A percentile compares a stretch with the other conserved stretches of the same genome.
Conservation (phyloP, 805 yeast species). For the Teunomyces stri region DNA sequence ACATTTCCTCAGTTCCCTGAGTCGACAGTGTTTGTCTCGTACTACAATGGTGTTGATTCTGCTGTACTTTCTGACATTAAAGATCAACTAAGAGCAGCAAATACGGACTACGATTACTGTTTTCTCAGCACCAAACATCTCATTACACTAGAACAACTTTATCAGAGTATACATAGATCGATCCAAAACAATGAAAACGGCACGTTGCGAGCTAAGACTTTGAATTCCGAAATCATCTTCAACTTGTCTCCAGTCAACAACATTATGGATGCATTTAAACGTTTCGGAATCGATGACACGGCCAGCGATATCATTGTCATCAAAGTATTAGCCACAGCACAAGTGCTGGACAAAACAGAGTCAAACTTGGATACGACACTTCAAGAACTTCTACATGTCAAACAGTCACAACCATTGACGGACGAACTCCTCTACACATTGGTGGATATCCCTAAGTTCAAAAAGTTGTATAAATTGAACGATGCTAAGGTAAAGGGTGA, state of each 20-base stretch:
- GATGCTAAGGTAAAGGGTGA: conserved; percentile 21
- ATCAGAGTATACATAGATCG: conserved; percentile 59
- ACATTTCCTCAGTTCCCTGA: conserved; percentile 49
- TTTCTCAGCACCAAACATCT: conserved; percentile 61
- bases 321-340: conserved; percentile 41
- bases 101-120: conserved; percentile 54
- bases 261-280: conserved; percentile 65
- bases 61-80: conserved; percentile 41
- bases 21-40: conserved; percentile 34
- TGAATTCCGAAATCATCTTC: conserved; percentile 72
- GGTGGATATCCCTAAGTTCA: conserved; percentile 29
- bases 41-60: conserved; percentile 47
- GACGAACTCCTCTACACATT: conserved; percentile 4
- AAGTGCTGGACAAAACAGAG: conserved; percentile 11
- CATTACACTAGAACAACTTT: conserved; percentile 59
- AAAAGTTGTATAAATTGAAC: conserved; percentile 36
- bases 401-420: background rate
- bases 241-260: conserved; percentile 69
- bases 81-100: conserved; percentile 41
- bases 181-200: conserved; percentile 48
- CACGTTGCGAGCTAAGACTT: conserved; percentile 56
- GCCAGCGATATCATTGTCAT: conserved; percentile 48
- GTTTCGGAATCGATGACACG: conserved; percentile 63
- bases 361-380: background rate
- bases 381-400: background rate